Percentiles rank a stretch among this genome's conserved stretches.
Conservation (phyloP, 208 protist genomes). For the Trypanosoma caninum region DNA sequence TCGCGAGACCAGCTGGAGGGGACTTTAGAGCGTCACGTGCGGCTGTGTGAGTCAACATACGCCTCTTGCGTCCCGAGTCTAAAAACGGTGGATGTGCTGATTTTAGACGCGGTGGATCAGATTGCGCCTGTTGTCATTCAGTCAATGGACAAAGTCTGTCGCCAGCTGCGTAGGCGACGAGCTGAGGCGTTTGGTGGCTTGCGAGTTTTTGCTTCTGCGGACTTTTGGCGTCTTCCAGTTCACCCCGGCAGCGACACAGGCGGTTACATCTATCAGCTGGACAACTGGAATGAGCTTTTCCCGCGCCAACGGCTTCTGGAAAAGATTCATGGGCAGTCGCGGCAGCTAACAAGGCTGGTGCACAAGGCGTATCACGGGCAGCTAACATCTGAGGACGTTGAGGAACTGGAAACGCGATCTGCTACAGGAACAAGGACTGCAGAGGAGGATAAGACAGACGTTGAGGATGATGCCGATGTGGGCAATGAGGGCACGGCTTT, state of each 20-base stretch:
- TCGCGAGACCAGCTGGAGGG: slow-evolving; percentile 87
- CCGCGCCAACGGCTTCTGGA: slow-evolving; percentile 66
- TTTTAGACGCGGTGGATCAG: slow-evolving; percentile 74
- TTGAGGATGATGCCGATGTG: slow-evolving; percentile 16
- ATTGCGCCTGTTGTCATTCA: slow-evolving; percentile 49
- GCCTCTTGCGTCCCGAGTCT: slow-evolving; percentile 64
- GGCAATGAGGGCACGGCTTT: too few species aligned
- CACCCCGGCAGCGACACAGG: slow-evolving; percentile 77
- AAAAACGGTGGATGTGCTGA: slow-evolving; percentile 60
- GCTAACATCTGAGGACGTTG: slow-evolving; percentile 58
- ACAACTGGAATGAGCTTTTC: slow-evolving; percentile 67
- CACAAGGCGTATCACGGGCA: slow-evolving; percentile 61
- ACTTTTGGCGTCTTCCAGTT: slow-evolving; percentile 84
- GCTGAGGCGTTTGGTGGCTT: slow-evolving; percentile 73
- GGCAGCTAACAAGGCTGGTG: slow-evolving; percentile 46
- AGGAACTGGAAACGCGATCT: slow-evolving; percentile 54
- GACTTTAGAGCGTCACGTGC: slow-evolving; percentile 76
- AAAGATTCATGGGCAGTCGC: slow-evolving; percentile 44
- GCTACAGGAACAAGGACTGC: background rate
- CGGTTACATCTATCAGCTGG: slow-evolving; percentile 79
- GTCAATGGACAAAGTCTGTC: slow-evolving; percentile 77
- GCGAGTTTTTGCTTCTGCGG: slow-evolving; percentile 73
- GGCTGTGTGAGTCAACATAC: slow-evolving; percentile 72
- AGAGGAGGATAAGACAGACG: slow-evolving; percentile 7
- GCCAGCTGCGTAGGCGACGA: slow-evolving; percentile 39